Evolutionary conservation across 768 basidiomycete species (phyloP).

Genomic region (Tylopilus plumbeoviolaceoides): DNA sequence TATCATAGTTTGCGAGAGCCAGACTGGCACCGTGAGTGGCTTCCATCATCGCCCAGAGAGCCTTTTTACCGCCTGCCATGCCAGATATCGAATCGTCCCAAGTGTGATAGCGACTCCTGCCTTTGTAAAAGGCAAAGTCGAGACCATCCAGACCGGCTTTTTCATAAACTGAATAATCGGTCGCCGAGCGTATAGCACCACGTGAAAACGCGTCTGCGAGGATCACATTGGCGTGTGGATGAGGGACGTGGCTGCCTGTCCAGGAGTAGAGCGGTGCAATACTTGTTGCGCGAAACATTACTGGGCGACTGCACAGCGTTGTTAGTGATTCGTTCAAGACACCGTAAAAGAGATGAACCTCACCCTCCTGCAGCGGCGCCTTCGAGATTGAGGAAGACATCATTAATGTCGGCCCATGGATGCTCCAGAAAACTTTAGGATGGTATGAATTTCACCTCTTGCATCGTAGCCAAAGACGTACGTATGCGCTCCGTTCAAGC

Average conservation of each 20-base stretch:
- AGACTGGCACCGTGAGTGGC: conserved; percentile 51
- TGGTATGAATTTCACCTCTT: background rate
- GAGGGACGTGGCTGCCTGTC: conserved; percentile 41
- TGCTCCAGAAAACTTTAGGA: conserved; percentile 60
- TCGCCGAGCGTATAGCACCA: conserved; percentile 62
- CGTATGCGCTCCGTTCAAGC: conserved; percentile 68
- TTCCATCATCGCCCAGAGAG: conserved; percentile 82
- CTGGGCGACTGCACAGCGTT: conserved; percentile 50
- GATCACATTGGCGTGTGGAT: conserved; percentile 71
- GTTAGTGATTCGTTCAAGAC: background rate
- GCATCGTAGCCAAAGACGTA: conserved; percentile 28
- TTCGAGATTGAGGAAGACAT: conserved; percentile 77
- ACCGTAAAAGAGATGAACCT: conserved; percentile 11
- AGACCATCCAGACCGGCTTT: conserved; percentile 59
- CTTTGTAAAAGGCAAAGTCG: conserved; percentile 76
- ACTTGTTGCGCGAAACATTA: conserved; percentile 71
- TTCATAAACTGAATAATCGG: conserved; percentile 71
- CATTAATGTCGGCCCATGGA: conserved; percentile 64
- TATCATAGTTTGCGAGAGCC: conserved; percentile 48
- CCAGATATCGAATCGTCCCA: conserved; percentile 63
- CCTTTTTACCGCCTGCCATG: conserved; percentile 46
- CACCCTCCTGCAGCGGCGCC: conserved; percentile 79
- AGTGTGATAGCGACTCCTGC: conserved; percentile 74
- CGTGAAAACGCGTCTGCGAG: conserved; percentile 65
- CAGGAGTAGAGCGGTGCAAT: conserved; percentile 54